Base-by-base conservation (phyloP, 306 rosid genomes). In the Fagus sylvatica region DNA sequence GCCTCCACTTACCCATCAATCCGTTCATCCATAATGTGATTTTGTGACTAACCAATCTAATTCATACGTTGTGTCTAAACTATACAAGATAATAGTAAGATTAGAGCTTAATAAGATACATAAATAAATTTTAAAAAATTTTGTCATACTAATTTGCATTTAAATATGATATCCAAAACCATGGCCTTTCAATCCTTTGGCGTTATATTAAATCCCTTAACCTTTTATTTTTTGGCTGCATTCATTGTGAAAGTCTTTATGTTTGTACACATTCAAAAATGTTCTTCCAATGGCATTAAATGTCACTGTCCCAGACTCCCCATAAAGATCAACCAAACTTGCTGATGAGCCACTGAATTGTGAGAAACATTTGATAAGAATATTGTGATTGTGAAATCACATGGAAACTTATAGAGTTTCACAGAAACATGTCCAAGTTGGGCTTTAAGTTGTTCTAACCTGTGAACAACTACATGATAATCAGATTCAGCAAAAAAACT, bases 401-500 rank as follows among this genome's bases (percentile, higher is more conserved):
- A 43, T 7, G 64, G n/a, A 69, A 56, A 77, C 42, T 79, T 46
- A 37, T 68, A 49, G 62, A 49, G 68, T 16, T 82, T 71, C 80
- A 41, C 51, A 41, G 49, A n/a, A 53, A 41, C 36, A 73, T 48
- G 30, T 74, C 80, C 42, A 66, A 66, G 40, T 55, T 53, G 19
- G 40, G 41, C 12, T 43, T 4, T 65, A 57, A 61, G 22, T 6
- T 51, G 39, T 81, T 65, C 78, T 72, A 68, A 60, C 17, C 37
- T 75, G 32, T 11, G 19, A 30, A 43, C 30, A 55, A 65, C 75
- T 48, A 80, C 80, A 85, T 85, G 87, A 69, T 83, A 33, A 69
- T 88, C 84, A 81, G 53, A 85, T 79, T 83, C 33, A 83, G 86
- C 86, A 43, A 43, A 55, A 55, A 62, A 22, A 61, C 74, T 37